These are phyloP conservation scores for Voacanga thouarsii DNA, from an alignment of 257 asterid genomes.

Conservation along the genomic window DNA sequence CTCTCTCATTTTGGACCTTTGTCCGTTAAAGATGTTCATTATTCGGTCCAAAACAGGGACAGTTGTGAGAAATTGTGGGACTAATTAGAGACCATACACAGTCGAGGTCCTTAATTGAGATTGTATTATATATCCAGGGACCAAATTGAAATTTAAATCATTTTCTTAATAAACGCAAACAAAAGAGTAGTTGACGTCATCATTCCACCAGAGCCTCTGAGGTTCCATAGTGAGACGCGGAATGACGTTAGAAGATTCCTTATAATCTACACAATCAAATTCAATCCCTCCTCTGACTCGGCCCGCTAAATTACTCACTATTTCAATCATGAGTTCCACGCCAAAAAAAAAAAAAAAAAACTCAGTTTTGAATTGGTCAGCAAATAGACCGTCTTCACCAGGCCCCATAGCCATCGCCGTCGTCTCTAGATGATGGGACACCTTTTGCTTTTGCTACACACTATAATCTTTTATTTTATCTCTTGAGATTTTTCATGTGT, in stretches of 20 bases:
- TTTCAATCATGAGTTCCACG: slow-evolving; percentile 15
- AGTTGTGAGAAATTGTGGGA: too few relatives aligned
- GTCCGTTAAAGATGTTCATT: too few relatives aligned
- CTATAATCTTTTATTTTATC: too few relatives aligned
- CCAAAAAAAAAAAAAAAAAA: neutral
- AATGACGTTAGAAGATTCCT: slow-evolving; percentile 20
- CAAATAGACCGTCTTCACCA: neutral
- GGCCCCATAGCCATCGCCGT: too few relatives aligned
- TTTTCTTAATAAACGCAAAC: neutral
- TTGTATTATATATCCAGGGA: too few relatives aligned
- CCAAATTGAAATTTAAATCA: too few relatives aligned
- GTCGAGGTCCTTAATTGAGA: too few relatives aligned
- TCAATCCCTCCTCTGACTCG: slow-evolving; percentile 14
- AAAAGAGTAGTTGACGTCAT: neutral
- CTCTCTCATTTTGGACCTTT: too few relatives aligned
- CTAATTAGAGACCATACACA: too few relatives aligned
- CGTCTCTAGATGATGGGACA: neutral
- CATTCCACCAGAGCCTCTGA: neutral
- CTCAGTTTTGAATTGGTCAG: slow-evolving; percentile 29
- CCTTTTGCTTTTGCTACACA: too few relatives aligned
- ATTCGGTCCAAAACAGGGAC: too few relatives aligned
- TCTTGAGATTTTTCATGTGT: too few relatives aligned
- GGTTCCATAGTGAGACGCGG: slow-evolving; percentile 14
- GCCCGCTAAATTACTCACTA: neutral
- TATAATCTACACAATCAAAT: neutral